phyloP scores from a whole-genome alignment of 805 yeast species.

The Schwanniomyces pseudopolymorphus region DNA sequence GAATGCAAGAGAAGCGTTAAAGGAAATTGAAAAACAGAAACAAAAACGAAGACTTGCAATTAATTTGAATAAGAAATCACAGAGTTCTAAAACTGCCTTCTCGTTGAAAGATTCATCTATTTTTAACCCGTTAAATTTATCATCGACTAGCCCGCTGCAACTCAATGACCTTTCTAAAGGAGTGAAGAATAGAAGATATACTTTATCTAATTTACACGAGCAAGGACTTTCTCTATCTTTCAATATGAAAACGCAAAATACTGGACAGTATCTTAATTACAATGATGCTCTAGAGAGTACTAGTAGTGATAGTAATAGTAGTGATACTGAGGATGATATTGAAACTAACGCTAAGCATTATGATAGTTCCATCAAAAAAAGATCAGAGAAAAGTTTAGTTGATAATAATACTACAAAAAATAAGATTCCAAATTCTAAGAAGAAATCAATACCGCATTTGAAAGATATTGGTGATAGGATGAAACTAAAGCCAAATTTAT shows the following conservation, averaged over 20 bases:
- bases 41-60: constrained; percentile 6
- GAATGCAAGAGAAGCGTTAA: constrained; percentile 50
- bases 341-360: constrained; percentile 1
- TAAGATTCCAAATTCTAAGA: neutral
- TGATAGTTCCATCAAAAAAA: neutral
- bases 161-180: constrained; percentile 7
- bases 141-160: constrained; percentile 16
- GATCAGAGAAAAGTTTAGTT: neutral
- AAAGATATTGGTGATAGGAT: neutral
- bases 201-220: constrained; percentile 67
- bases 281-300: constrained; percentile 18
- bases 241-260: constrained; percentile 63
- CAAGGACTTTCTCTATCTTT: constrained; percentile 68
- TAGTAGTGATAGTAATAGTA: constrained; percentile 12
- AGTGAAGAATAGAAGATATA: constrained; percentile 39
- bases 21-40: constrained; percentile 31
- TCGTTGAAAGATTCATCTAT: constrained; percentile 9
- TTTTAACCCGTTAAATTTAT: constrained; percentile 26
- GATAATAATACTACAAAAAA: neutral
- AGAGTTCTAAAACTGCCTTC: neutral
- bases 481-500: neutral
- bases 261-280: constrained; percentile 26
- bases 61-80: neutral
- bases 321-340: constrained; percentile 2
- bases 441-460: neutral